Conservation (phyloP, 129 eudicot species). For the Ambrosia artemisiifolia region DNA sequence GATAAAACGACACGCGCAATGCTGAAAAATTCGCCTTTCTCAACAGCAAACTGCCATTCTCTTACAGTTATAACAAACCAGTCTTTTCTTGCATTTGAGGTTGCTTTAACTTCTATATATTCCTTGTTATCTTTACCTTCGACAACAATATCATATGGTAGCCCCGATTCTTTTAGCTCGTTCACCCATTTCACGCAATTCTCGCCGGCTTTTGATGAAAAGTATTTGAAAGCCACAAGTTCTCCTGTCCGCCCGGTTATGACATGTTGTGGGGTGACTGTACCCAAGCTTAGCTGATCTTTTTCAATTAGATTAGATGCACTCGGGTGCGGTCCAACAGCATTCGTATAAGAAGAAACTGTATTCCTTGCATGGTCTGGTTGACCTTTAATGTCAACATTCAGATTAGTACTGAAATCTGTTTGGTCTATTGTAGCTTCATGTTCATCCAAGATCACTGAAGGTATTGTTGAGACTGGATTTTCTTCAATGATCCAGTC, state of each 20-base stretch:
- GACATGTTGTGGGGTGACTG: constrained; percentile 44
- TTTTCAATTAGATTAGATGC: constrained; percentile 24
- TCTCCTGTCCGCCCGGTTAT: constrained; percentile 63
- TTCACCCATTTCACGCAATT: constrained; percentile 61
- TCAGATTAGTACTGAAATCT: background rate
- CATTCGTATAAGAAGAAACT: constrained; percentile 2
- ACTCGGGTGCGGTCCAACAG: constrained; percentile 5
- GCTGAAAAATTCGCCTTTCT: constrained; percentile 69
- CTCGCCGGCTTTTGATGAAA: constrained; percentile 26
- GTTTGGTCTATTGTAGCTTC: background rate
- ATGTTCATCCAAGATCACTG: constrained; percentile 30
- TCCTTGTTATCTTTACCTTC: constrained; percentile 42
- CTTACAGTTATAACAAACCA: constrained; percentile 57
- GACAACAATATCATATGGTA: constrained; percentile 62
- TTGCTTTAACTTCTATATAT: constrained; percentile 75
- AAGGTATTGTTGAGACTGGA: constrained; percentile 9
- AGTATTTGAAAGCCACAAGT: constrained; percentile 51
- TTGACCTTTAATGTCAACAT: constrained; percentile 17
- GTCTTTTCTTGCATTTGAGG: constrained; percentile 46
- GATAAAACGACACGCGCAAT: constrained; percentile 56
- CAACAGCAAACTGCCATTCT: constrained; percentile 76
- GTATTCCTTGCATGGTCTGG: constrained; percentile 14
- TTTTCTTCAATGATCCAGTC: constrained; percentile 29
- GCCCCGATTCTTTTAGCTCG: constrained; percentile 56
- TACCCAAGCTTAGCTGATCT: constrained; percentile 30